Base-by-base conservation (phyloP, 192 early-diverging fungal genomes). In the Coemansia aciculifera region DNA sequence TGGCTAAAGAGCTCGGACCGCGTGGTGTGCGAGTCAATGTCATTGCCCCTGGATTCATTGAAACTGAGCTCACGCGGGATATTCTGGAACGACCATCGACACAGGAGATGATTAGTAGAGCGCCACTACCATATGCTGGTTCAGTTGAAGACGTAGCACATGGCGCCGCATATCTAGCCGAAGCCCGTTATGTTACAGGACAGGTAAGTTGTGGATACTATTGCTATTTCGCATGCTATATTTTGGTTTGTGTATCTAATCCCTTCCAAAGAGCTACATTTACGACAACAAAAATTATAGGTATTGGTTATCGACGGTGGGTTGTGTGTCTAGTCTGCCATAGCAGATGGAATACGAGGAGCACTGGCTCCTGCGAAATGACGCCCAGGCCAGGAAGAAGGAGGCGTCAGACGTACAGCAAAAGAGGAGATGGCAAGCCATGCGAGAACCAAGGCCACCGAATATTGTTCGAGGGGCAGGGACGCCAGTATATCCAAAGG, bases 31-130 rank as follows among this genome's bases (percentile, higher is more conserved):
- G 92, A 21, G 94, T 91, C 8, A 95, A 94, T 83, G 85, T 86
- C 5, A 87, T 97, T 73, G 90, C 93, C 10, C 95, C 95, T 39
- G 95, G 95, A 42, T 95, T 90, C 69, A 92, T 95, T 43, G 87
- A 87, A 7, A 95, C 95, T 1, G 75, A 83, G 31, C 62, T 83
- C 37, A 83, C 80, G 2, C 44, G 57, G 1, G 37, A 15, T 2
- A 34, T 75, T 1, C 1, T 66, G 0, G 49, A 67, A 5, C 61
- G 63, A 13, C 23, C 46, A 3, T 67, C 42, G 15, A 78, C 75
- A 1, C 66, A 40, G 34, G 44, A 54, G 34, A 54, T 83, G 56
- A 2, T 83, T 12, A 69, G 70, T 5, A n/a, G 44, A 11, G 67
- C 77, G 2, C 72, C 80, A 37, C 12, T 83, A 46, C 40, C 62